Evolutionary conservation across 352 stramenopile genomes (phyloP), one percentile per base, ranked within the genome.

Genomic region (Blastocystis sp.): DNA sequence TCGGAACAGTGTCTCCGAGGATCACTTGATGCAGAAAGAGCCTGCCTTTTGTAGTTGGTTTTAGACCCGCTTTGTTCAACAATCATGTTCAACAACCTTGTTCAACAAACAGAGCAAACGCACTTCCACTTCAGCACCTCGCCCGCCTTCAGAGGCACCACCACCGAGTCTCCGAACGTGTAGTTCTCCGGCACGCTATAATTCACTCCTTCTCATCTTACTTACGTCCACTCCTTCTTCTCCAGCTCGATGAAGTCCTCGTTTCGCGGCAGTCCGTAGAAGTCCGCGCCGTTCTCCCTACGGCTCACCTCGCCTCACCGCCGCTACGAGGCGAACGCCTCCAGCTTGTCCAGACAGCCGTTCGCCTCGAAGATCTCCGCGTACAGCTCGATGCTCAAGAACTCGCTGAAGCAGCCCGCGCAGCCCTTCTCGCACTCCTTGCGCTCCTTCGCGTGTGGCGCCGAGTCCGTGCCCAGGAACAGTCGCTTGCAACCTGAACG

Each of bases 381-480:
- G 91, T 99, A 99, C 87, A 99, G 90, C 90, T 98, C 95, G 10
- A 99, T 89, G 28, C 95, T 95, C 19, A 94, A 94, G 91, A 98
- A 96, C 14, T 94, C 96, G 52, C 95, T 98, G 92, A 98, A 99
- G 65, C 98, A 95, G 38, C 97, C 97, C 0, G 68, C 82, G 14
- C 84, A 90, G 57, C 92, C 59, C 93, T 95, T 4, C 89, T 89
- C 70, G 42, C 92, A 94, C 90, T 98, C 93, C 91, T 99, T 99
- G 82, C 91, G 94, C 59, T 91, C 90, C 10, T 93, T 90, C 2
- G 94, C 90, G 92, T 99, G 97, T 43, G 97, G 96, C 17, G 97
- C 97, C 43, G 94, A 98, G 92, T 99, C 97, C 6, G 97, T 99
- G 28, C 97, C 97, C 2, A 98, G 89, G 90, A 99, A 99, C 90